These are phyloP conservation scores for Penicillium sclerotigenum DNA, from an alignment of 2,329 filamentous ascomycete genomes.

Conservation along the genomic window DNA sequence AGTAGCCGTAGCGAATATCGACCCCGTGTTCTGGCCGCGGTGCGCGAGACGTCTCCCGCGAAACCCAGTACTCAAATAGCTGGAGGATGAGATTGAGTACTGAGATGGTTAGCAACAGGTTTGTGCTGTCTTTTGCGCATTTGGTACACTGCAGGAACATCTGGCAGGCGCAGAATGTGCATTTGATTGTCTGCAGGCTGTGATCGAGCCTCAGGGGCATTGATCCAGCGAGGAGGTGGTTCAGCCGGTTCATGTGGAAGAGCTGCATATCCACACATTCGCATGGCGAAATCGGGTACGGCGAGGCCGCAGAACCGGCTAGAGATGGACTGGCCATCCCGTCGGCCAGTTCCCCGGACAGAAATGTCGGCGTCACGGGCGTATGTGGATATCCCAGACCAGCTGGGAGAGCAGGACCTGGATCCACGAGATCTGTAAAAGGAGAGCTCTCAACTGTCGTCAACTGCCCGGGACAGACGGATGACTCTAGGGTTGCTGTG, in stretches of 20 bases:
- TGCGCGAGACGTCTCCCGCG: conserved; percentile 20
- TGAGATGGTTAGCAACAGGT: conserved; percentile 30
- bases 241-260: conserved; percentile 33
- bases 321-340: conserved; percentile 28
- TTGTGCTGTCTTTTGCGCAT: conserved; percentile 32
- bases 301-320: conserved; percentile 27
- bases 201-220: conserved; percentile 32
- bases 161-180: conserved; percentile 30
- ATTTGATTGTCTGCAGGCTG: conserved; percentile 31
- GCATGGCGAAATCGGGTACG: conserved; percentile 21
- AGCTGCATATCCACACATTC: conserved; percentile 32
- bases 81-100: conserved; percentile 32
- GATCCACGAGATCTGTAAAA: conserved; percentile 17
- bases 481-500: conserved; percentile 15
- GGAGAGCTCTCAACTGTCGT: conserved; percentile 14
- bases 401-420: conserved; percentile 16
- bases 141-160: conserved; percentile 30
- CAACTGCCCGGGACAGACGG: conserved; percentile 19
- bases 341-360: conserved; percentile 30
- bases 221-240: conserved; percentile 26
- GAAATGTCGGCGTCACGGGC: conserved; percentile 32
- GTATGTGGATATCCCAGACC: conserved; percentile 24
- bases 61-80: conserved; percentile 33
- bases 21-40: conserved; percentile 15
- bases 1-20: conserved; percentile 31